Evolutionary conservation across 2,329 filamentous ascomycete genomes (phyloP).

Genomic region (Fusarium chlamydosporum): DNA sequence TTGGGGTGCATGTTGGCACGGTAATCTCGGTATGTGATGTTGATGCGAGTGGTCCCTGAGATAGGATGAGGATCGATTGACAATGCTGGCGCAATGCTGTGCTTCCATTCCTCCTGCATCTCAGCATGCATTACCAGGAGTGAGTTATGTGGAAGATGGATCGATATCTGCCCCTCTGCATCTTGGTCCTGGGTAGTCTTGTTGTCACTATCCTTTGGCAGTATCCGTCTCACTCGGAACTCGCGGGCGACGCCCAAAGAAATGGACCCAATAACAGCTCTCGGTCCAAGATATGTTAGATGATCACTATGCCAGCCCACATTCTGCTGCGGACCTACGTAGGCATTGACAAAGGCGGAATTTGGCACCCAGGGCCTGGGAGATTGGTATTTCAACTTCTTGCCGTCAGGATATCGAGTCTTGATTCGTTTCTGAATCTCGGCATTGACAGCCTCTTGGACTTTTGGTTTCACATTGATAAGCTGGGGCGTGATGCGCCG

Average conservation of each 20-base stretch:
- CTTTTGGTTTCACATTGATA: constrained; percentile 74
- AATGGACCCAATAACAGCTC: constrained; percentile 88
- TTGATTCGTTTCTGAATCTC: constrained; percentile 81
- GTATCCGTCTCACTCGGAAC: constrained; percentile 85
- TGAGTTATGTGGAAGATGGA: constrained; percentile 95
- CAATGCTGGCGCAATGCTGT: constrained; percentile 80
- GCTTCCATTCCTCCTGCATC: constrained; percentile 98
- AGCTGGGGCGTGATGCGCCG: constrained; percentile 83
- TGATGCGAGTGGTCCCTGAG: constrained; percentile 84
- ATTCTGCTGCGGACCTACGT: constrained; percentile 82
- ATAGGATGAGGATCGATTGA: constrained; percentile 88
- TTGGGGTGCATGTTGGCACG: constrained; percentile 81
- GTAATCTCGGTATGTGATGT: constrained; percentile 94
- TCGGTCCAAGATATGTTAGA: constrained; percentile 91
- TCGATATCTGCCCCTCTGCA: constrained; percentile 86
- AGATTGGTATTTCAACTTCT: constrained; percentile 84
- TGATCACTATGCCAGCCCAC: constrained; percentile 96
- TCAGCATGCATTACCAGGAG: constrained; percentile 96
- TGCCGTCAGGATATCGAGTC: constrained; percentile 74
- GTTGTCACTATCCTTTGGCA: constrained; percentile 69
- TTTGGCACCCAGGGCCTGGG: constrained; percentile 84
- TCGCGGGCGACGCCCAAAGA: constrained; percentile 93
- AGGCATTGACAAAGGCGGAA: constrained; percentile 95
- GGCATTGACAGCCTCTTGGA: constrained; percentile 81
- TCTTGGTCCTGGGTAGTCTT: constrained; percentile 66